These are phyloP conservation scores for Agaricus blazei DNA, from an alignment of 768 basidiomycete genomes.

Conservation along the genomic window DNA sequence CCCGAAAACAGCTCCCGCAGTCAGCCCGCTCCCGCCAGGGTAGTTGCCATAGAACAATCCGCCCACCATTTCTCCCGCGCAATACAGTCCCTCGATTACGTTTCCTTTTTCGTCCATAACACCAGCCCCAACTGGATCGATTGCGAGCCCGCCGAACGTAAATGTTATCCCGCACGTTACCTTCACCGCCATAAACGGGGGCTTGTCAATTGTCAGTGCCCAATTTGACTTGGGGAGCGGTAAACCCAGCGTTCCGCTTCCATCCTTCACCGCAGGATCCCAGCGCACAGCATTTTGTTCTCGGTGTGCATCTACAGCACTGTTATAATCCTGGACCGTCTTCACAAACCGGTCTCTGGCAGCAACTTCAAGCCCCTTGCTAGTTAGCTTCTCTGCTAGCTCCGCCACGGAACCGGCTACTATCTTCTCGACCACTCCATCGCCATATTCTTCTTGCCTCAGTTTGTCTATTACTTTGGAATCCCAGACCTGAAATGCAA, in stretches of 20 bases:
- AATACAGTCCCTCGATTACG: constrained; percentile 52
- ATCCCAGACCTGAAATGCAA: constrained; percentile 67
- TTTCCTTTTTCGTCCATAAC: constrained; percentile 41
- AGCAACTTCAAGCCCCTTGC: constrained; percentile 35
- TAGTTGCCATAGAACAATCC: constrained; percentile 62
- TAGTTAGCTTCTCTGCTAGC: constrained; percentile 41
- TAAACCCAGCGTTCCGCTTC: constrained; percentile 46
- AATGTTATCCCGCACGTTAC: constrained; percentile 69
- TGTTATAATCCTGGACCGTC: constrained; percentile 49
- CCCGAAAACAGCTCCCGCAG: constrained; percentile 62
- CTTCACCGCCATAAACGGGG: constrained; percentile 61
- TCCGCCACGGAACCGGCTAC: constrained; percentile 40
- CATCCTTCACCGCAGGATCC: constrained; percentile 65
- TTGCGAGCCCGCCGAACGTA: constrained; percentile 64
- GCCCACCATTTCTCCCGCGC: constrained; percentile 67
- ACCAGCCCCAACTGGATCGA: constrained; percentile 48
- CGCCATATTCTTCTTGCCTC: constrained; percentile 62
- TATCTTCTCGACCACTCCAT: constrained; percentile 54
- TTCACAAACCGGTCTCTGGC: constrained; percentile 34
- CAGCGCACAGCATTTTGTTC: constrained; percentile 35
- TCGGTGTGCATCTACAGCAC: constrained; percentile 34
- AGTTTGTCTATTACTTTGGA: constrained; percentile 35
- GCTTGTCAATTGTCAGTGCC: constrained; percentile 50
- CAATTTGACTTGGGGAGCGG: constrained; percentile 60
- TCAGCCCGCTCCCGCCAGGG: constrained; percentile 65